Evolutionary conservation across 805 yeast genomes (phyloP).

Genomic region (Wickerhamiella kazuoi): DNA sequence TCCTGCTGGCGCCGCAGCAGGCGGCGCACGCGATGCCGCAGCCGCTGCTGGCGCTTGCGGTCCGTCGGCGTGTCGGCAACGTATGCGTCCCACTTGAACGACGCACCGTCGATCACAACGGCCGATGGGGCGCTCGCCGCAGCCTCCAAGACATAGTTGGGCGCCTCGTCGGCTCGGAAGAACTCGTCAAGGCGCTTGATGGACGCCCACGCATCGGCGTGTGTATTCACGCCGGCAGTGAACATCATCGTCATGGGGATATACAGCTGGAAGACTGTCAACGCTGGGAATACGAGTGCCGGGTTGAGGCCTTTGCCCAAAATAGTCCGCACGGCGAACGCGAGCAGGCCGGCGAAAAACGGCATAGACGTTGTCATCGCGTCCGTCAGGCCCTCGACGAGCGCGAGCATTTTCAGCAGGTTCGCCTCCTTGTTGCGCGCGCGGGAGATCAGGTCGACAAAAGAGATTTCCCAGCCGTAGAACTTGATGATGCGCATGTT

Average conservation of each 20-base stretch:
- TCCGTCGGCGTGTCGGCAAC: neutral
- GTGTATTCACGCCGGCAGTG: slow-evolving; percentile 28
- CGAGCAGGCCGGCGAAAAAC: slow-evolving; percentile 48
- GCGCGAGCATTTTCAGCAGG: slow-evolving; percentile 43
- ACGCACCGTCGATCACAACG: slow-evolving; percentile 33
- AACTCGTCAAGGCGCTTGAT: slow-evolving; percentile 13
- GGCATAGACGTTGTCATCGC: slow-evolving; percentile 56
- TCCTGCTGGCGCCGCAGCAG: neutral
- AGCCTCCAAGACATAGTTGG: slow-evolving; percentile 16
- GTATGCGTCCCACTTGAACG: slow-evolving; percentile 45
- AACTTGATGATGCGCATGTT: slow-evolving; percentile 69
- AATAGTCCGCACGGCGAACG: slow-evolving; percentile 31
- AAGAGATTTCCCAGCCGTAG: slow-evolving; percentile 85
- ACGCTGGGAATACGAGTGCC: slow-evolving; percentile 51
- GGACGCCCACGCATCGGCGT: slow-evolving; percentile 24
- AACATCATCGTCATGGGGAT: slow-evolving; percentile 49
- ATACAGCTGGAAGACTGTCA: slow-evolving; percentile 50
- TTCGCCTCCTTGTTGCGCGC: slow-evolving; percentile 46
- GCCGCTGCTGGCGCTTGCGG: neutral
- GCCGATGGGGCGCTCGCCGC: slow-evolving; percentile 27
- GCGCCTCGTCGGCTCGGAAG: slow-evolving; percentile 24
- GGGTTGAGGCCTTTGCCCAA: slow-evolving; percentile 31
- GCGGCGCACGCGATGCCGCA: neutral
- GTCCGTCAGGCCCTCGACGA: slow-evolving; percentile 42
- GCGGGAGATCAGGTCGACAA: slow-evolving; percentile 35